Conservation (phyloP, 257 asterid genomes). For the Nicotiana knightiana region DNA sequence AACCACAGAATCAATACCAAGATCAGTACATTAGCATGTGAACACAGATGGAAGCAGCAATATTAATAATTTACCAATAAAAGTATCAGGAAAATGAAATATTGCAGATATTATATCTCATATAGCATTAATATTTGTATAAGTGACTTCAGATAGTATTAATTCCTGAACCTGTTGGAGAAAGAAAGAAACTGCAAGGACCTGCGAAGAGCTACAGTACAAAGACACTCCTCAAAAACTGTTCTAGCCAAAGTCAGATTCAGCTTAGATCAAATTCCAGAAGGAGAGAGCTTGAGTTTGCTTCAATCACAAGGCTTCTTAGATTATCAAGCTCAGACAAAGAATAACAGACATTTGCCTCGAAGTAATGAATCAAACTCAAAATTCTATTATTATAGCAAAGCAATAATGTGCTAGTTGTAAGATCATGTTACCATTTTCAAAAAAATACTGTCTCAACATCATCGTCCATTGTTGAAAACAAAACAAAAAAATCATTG, state of each 20-base stretch:
- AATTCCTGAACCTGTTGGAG: not conserved
- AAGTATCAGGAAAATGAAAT: not conserved
- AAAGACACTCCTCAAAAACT: not conserved
- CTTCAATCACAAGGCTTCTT: not conserved
- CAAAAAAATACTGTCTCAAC: not conserved
- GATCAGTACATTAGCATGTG: not conserved
- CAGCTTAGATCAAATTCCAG: slow-evolving; percentile 5
- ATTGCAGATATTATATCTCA: not conserved
- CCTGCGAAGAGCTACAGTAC: not conserved
- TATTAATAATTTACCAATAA: not conserved
- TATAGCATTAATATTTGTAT: not conserved
- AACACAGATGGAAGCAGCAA: slow-evolving; percentile 1
- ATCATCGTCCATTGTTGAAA: not conserved
- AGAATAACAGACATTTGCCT: not conserved
- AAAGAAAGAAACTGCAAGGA: not conserved
- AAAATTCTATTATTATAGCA: not conserved
- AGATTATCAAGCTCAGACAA: not conserved
- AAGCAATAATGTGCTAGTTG: not conserved
- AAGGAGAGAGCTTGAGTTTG: not conserved
- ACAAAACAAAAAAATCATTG: not conserved
- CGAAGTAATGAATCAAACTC: not conserved
- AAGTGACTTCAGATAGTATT: slow-evolving; percentile 3
- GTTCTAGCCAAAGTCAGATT: slow-evolving; percentile 5
- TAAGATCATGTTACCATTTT: too few species aligned
- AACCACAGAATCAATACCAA: not conserved